Base-by-base conservation (phyloP, 2,329 filamentous ascomycete genomes). In the Claviceps humidiphila region DNA sequence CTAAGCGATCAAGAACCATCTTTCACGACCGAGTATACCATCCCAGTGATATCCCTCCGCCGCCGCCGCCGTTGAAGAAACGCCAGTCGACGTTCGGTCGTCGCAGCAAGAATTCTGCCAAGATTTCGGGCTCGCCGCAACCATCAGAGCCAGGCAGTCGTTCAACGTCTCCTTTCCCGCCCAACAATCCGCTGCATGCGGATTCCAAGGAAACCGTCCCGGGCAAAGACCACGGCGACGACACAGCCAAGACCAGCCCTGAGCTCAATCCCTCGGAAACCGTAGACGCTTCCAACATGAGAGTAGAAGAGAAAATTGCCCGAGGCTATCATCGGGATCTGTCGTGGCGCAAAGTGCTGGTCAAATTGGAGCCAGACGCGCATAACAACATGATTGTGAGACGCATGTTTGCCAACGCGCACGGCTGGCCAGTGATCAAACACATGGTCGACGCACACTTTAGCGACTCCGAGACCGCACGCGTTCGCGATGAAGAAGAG, bases 321-420 rank as follows among this genome's bases (percentile, higher is more conserved):
- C 81, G 93, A 47, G 93, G 89, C 14, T 98, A 98, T 69, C 93
- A 98, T 66, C 82, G 83, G 13, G 89, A 89, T 57, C 71, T 98
- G 20, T 87, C 88, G 1, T 98, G 93, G 93, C 86, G 93, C 46
- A 98, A 98, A 65, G 93, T 98, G 1, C 79, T 98, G 4, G 93
- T 98, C 14, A 86, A 93, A 51, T 75, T 98, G 2, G 91, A 98
- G 64, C 93, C 93, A 0, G 93, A 98, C 68, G 93, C 93, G 0
- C 93, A 98, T 71, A 98, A 98, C 69, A 98, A 98, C 67, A 95
- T 98, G 58, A 85, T 97, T 55, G 93, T 98, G 24, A 85, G 93
- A 16, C 84, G 93, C 52, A 95, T 89, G 84, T 98, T 98, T 66
- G 85, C 89, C 53, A 98, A 98, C 63, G 93, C 93, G 0, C 95